Conservation (phyloP, 805 yeast genomes). For the Ogataea pini region DNA sequence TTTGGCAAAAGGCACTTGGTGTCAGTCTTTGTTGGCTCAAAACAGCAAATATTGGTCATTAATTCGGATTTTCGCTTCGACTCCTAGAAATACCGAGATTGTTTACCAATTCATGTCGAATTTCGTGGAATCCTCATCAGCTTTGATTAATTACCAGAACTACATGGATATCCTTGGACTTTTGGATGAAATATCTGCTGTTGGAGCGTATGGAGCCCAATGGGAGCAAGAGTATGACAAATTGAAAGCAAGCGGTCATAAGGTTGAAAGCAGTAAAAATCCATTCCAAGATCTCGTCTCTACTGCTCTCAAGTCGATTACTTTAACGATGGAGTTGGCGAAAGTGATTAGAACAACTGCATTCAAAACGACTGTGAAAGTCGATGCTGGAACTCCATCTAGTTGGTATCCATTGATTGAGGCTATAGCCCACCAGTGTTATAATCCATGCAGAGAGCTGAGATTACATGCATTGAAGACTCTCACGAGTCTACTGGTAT, state of each 20-base stretch:
- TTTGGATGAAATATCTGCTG: slow-evolving; percentile 76
- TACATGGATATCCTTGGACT: slow-evolving; percentile 69
- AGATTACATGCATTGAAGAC: slow-evolving; percentile 63
- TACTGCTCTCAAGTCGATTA: slow-evolving; percentile 60
- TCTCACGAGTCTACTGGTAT: slow-evolving; percentile 54
- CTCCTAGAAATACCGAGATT: slow-evolving; percentile 40
- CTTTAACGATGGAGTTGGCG: slow-evolving; percentile 56
- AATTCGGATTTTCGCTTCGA: slow-evolving; percentile 46
- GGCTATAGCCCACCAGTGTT: slow-evolving; percentile 85
- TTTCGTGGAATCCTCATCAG: slow-evolving; percentile 35
- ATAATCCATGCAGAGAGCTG: slow-evolving; percentile 82
- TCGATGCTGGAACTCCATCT: slow-evolving; percentile 34
- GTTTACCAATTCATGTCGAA: slow-evolving; percentile 51
- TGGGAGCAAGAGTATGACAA: slow-evolving; percentile 66
- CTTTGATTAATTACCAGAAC: slow-evolving; percentile 47
- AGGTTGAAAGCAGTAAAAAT: slow-evolving; percentile 41
- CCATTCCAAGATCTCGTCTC: slow-evolving; percentile 57
- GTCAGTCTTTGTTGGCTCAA: slow-evolving; percentile 37
- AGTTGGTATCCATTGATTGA: slow-evolving; percentile 65
- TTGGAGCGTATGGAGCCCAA: slow-evolving; percentile 77
- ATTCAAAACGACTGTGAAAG: slow-evolving; percentile 34
- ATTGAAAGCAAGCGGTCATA: slow-evolving; percentile 44
- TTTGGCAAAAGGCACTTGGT: slow-evolving; percentile 45
- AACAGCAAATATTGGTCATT: slow-evolving; percentile 51
- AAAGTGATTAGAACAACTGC: slow-evolving; percentile 36